A percentile compares a stretch with the other conserved stretches of the same genome.
phyloP scores from a whole-genome alignment of 306 rosid species.

The Crotalaria pallida region DNA sequence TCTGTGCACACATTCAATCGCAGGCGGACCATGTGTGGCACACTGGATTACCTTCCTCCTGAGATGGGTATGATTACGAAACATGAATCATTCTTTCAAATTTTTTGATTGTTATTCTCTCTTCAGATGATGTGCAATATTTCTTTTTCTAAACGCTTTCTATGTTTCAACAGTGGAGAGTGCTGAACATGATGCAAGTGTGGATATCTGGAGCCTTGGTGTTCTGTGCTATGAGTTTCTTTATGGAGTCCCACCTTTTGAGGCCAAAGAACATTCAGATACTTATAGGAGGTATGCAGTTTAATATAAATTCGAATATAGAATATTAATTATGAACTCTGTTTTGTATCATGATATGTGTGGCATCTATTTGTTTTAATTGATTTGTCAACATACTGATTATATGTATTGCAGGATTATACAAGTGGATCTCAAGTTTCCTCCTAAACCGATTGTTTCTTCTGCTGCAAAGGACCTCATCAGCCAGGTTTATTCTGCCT shows the following conservation, averaged over 20 bases:
- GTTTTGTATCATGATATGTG: not conserved
- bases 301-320: conserved; percentile 3
- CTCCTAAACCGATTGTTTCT: conserved; percentile 86
- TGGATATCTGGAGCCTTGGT: conserved; percentile 99
- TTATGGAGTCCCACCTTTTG: conserved; percentile 95
- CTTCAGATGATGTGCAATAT: not conserved
- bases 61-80: conserved; percentile 78
- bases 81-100: not conserved
- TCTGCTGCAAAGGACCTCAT: conserved; percentile 91
- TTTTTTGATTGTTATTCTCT: not conserved
- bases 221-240: conserved; percentile 96
- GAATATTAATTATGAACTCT: not conserved
- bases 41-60: conserved; percentile 96
- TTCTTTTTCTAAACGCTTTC: conserved; percentile 3
- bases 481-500: conserved; percentile 69
- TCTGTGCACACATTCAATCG: conserved; percentile 98
- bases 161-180: conserved; percentile 79
- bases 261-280: conserved; percentile 97
- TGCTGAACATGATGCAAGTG: conserved; percentile 93
- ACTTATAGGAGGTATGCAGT: conserved; percentile 79
- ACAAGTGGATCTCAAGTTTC: conserved; percentile 95
- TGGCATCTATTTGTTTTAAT: not conserved
- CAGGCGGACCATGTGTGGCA: conserved; percentile 98
- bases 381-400: not conserved
- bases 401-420: conserved; percentile 53